These are phyloP conservation scores for Mikania micrantha DNA, from an alignment of 129 eudicot species.

Conservation along the genomic window DNA sequence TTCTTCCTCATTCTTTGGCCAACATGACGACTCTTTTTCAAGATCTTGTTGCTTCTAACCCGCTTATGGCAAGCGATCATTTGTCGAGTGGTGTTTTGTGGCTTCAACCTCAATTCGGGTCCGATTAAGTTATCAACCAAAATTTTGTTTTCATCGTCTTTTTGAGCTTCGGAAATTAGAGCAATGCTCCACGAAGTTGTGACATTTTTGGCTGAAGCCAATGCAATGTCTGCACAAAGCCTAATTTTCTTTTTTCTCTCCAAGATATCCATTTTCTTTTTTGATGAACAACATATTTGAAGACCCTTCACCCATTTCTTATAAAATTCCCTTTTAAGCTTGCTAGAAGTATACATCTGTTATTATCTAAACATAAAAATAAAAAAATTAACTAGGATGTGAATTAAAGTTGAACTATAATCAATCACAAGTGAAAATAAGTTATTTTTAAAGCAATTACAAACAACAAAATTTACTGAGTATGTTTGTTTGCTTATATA, in stretches of 20 bases:
- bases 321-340: slow-evolving; percentile 47
- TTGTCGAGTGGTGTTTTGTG: background rate
- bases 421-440: too few relatives aligned
- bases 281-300: slow-evolving; percentile 42
- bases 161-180: slow-evolving; percentile 45
- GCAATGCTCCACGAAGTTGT: slow-evolving; percentile 63
- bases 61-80: slow-evolving; percentile 16
- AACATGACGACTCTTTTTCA: slow-evolving; percentile 35
- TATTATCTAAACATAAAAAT: slow-evolving; percentile 6
- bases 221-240: slow-evolving; percentile 75
- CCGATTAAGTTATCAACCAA: slow-evolving; percentile 37
- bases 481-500: too few relatives aligned
- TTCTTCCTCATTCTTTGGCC: slow-evolving; percentile 18
- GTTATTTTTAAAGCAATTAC: too few relatives aligned
- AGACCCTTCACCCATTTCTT: slow-evolving; percentile 78
- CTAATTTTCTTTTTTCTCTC: slow-evolving; percentile 71
- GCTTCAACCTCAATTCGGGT: background rate
- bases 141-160: slow-evolving; percentile 22
- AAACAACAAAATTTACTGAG: too few relatives aligned
- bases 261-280: slow-evolving; percentile 35
- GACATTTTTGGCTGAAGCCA: slow-evolving; percentile 56
- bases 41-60: slow-evolving; percentile 43
- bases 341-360: slow-evolving; percentile 31
- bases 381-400: background rate
- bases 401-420: too few relatives aligned